Percentiles rank a stretch among this genome's conserved stretches.
Conservation (phyloP, 2,329 filamentous ascomycete genomes). For the Talaromyces albobiverticillius region DNA sequence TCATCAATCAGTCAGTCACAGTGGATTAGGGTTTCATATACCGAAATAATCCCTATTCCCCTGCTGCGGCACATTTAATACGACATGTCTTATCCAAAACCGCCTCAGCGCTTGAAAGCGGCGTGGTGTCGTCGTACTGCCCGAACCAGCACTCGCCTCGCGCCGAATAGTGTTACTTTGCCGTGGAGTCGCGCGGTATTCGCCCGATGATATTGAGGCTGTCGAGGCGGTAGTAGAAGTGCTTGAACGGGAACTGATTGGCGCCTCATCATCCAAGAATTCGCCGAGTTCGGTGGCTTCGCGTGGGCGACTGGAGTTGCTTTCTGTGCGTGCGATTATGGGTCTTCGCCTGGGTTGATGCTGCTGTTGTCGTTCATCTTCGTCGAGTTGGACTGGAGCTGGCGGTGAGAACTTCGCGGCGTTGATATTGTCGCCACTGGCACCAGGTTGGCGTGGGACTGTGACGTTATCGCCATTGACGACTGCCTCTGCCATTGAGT, state of each 20-base stretch:
- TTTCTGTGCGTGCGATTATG: conserved; percentile 2
- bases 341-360: neutral
- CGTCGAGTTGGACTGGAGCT: neutral
- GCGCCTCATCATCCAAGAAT: no score
- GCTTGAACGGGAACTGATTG: neutral
- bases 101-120: conserved; percentile 65
- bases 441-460: neutral
- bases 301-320: conserved; percentile 5
- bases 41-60: conserved; percentile 43
- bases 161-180: conserved; percentile 16
- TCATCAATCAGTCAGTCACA: no score
- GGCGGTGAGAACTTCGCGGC: neutral
- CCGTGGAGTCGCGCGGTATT: conserved; percentile 25
- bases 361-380: neutral
- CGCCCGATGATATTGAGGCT: conserved; percentile 32
- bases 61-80: conserved; percentile 37
- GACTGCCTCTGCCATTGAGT: conserved; percentile 5
- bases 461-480: neutral
- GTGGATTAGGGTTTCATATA: no score
- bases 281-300: conserved; percentile 16
- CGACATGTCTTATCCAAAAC: conserved; percentile 70
- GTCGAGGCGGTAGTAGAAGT: conserved; percentile 12
- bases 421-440: neutral
- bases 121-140: no score
- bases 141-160: no score